phyloP scores from a whole-genome alignment of 352 stramenopile genomes.

The Phytopythium montanum region DNA sequence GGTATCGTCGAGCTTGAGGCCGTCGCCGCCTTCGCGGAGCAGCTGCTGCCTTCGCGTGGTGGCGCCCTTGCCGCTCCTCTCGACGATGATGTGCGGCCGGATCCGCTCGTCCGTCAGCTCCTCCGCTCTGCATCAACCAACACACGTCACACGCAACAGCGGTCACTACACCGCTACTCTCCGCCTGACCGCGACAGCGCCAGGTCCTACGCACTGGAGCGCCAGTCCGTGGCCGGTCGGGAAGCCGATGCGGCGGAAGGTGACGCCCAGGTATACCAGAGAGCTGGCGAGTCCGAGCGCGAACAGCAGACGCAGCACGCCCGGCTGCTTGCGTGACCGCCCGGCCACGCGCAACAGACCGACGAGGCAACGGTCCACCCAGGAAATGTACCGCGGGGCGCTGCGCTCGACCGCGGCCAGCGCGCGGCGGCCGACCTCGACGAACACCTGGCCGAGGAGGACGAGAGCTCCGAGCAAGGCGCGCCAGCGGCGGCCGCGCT shows the following conservation, averaged over 20 bases:
- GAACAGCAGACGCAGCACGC: constrained; percentile 35
- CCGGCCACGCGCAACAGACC: constrained; percentile 39
- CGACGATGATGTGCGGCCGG: constrained; percentile 58
- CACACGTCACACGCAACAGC: background rate
- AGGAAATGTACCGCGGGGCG: constrained; percentile 41
- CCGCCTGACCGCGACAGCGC: too few species aligned
- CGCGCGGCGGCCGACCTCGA: constrained; percentile 39
- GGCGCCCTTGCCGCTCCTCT: constrained; percentile 19
- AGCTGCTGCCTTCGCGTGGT: constrained; percentile 37
- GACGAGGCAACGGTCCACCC: constrained; percentile 46
- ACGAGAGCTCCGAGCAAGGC: constrained; percentile 36
- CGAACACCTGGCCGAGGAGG: constrained; percentile 41
- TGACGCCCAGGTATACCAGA: constrained; percentile 44
- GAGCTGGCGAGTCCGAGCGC: constrained; percentile 30
- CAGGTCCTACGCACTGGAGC: constrained; percentile 1
- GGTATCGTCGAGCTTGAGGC: constrained; percentile 35
- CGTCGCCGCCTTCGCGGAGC: constrained; percentile 43
- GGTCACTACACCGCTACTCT: background rate
- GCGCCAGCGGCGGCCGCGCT: constrained; percentile 29
- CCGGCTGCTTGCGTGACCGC: constrained; percentile 28
- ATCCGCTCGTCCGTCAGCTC: constrained; percentile 59
- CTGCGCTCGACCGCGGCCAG: constrained; percentile 45
- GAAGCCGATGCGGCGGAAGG: constrained; percentile 33
- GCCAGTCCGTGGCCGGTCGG: constrained; percentile 13
- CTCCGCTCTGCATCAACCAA: constrained; percentile 20